Percentiles rank a stretch among this genome's conserved stretches.
phyloP scores from a whole-genome alignment of 148 eudicot genomes.

The Rhododendron henanense region DNA sequence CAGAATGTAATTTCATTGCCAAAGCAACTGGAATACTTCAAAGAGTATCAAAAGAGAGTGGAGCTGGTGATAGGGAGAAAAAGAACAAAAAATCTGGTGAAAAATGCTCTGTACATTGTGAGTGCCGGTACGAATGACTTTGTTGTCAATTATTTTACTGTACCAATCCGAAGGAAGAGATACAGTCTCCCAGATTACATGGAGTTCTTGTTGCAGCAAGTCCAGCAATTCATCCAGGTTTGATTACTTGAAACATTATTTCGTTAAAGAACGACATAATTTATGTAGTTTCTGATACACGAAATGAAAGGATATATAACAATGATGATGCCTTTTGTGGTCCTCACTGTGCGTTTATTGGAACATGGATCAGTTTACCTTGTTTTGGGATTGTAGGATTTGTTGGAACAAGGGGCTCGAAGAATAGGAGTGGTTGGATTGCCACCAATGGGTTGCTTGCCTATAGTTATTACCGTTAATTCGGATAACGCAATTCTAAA shows the following conservation, averaged over 20 bases:
- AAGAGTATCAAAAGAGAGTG: conserved; percentile 29
- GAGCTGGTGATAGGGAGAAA: conserved; percentile 23
- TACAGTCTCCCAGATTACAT: conserved; percentile 36
- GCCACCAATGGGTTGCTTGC: conserved; percentile 68
- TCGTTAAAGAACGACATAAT: neutral
- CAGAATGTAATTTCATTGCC: conserved; percentile 55
- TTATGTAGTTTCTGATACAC: too few relatives aligned
- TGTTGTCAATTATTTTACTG: conserved; percentile 41
- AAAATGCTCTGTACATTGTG: conserved; percentile 19
- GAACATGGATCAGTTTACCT: too few relatives aligned
- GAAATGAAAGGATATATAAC: too few relatives aligned
- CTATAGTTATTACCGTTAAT: conserved; percentile 33
- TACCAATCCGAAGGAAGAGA: conserved; percentile 27
- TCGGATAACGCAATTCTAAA: neutral
- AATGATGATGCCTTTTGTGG: too few relatives aligned
- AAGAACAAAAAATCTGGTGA: conserved; percentile 19
- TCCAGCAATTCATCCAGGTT: conserved; percentile 43
- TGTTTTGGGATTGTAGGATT: conserved; percentile 23
- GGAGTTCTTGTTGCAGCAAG: conserved; percentile 35
- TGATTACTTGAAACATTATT: neutral
- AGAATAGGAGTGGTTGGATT: conserved; percentile 46
- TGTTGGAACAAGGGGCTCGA: conserved; percentile 43
- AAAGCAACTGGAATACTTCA: conserved; percentile 45
- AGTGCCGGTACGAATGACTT: conserved; percentile 50
- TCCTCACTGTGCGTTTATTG: too few relatives aligned